phyloP scores from a whole-genome alignment of 148 eudicot genomes.

The Agrostemma githago region DNA sequence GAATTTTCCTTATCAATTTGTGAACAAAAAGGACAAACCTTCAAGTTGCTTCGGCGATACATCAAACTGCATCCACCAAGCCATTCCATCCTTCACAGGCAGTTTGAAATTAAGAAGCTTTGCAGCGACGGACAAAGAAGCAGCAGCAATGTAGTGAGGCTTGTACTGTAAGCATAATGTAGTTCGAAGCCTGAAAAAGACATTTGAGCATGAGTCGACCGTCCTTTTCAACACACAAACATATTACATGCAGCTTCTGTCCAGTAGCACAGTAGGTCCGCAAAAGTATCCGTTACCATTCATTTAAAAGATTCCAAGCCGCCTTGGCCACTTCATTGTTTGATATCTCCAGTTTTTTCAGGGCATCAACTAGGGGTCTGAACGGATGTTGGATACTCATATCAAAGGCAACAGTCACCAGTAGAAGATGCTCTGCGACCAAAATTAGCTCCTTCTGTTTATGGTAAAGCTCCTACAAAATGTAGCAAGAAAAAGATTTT shows the following conservation, averaged over 20 bases:
- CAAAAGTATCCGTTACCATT: conserved; percentile 38
- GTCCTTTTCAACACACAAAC: neutral
- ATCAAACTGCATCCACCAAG: conserved; percentile 84
- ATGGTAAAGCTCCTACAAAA: conserved; percentile 51
- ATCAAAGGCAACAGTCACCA: conserved; percentile 62
- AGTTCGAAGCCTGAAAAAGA: conserved; percentile 51
- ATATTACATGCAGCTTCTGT: neutral
- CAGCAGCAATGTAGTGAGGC: conserved; percentile 79
- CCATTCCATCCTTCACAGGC: conserved; percentile 46
- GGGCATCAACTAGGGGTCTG: conserved; percentile 64
- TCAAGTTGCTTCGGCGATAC: conserved; percentile 57
- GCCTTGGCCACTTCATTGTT: conserved; percentile 55
- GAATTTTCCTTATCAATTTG: neutral
- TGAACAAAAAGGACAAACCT: conserved; percentile 38
- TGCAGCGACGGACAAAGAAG: conserved; percentile 65
- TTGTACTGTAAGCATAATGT: conserved; percentile 77
- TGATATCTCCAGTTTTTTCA: conserved; percentile 52
- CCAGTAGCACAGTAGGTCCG: neutral
- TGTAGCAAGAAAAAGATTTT: conserved; percentile 17
- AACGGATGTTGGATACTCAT: conserved; percentile 63
- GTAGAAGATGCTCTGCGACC: conserved; percentile 51
- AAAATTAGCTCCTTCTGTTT: conserved; percentile 56
- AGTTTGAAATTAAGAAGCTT: conserved; percentile 49
- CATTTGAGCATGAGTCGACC: conserved; percentile 7
- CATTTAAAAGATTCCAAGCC: conserved; percentile 82